Conservation (phyloP, 192 early-diverging fungal species). For the Coemansia furcata region DNA sequence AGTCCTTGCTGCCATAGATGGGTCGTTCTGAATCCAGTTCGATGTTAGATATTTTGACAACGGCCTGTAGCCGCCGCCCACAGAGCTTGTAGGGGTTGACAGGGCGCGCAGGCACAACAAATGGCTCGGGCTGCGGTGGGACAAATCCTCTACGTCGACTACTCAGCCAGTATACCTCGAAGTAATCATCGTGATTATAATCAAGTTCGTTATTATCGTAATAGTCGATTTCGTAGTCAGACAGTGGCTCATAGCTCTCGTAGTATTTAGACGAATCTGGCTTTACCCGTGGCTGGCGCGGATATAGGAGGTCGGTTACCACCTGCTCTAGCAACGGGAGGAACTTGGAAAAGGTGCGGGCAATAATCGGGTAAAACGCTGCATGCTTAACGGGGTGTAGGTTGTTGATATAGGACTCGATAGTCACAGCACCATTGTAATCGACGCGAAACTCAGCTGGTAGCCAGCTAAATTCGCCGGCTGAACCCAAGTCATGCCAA, state of each 20-base stretch:
- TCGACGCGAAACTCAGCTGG: conserved; percentile 62
- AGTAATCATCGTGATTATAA: neutral
- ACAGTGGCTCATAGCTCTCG: neutral
- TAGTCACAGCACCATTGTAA: conserved; percentile 43
- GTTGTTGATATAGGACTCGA: conserved; percentile 75
- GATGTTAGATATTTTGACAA: conserved; percentile 63
- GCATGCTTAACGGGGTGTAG: conserved; percentile 56
- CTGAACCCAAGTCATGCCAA: neutral
- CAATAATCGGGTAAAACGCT: conserved; percentile 55
- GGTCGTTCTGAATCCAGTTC: conserved; percentile 59
- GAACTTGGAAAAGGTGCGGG: conserved; percentile 52
- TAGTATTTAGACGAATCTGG: neutral
- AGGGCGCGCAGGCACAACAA: conserved; percentile 22
- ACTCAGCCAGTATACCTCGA: too few species aligned
- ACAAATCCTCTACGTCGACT: conserved; percentile 7
- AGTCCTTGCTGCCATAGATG: conserved; percentile 38
- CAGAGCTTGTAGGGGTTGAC: conserved; percentile 22
- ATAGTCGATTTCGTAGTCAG: neutral
- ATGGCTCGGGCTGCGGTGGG: conserved; percentile 37
- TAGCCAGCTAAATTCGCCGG: conserved; percentile 55
- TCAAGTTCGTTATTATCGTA: too few species aligned
- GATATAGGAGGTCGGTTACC: conserved; percentile 20
- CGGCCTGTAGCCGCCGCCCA: conserved; percentile 21
- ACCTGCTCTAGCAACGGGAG: conserved; percentile 66
- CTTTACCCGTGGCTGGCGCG: neutral